Evolutionary conservation across 139 green algal genomes (phyloP), one percentile per base, ranked within the genome.

Genomic region (Marvania coccoides): DNA sequence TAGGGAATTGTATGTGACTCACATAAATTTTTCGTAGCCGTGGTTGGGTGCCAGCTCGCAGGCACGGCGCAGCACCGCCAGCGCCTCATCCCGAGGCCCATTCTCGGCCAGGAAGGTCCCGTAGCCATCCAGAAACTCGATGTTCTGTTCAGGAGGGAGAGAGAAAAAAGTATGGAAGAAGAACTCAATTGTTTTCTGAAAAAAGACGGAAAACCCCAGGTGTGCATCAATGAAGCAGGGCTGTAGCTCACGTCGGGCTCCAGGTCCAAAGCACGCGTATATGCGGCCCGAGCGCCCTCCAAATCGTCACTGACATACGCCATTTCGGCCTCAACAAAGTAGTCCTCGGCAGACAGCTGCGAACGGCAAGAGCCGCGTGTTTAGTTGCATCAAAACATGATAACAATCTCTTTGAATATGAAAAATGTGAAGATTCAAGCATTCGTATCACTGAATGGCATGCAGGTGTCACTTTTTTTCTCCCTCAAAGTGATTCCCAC

Each of bases 11-110:
- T n/a, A n/a, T n/a, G 6, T 54, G 15, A 45, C 71, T 68, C 53
- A 95, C 79, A 95, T 86, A 72, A 87, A 95, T 67, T 95, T 95
- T 40, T 93, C 85, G 62, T 83, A 85, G 10, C 88, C 88, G 1
- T 55, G 46, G 3, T 91, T 77, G 1, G 88, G 88, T 29, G 71
- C 69, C 9, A 89, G 24, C 23, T 65, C 39, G 13, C 86, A 82
- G 1, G 80, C 76, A 6, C 65, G 64, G 34, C 69, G 72, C 23
- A 94, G 79, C 33, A 83, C 77, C 36, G 61, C 30, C 6, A 88
- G 36, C 4, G 81, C 86, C 58, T 92, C 76, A 7, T 86, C 67
- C n/a, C 39, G 60, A 0, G 47, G 54, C 2, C 86, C 85, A 0
- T 71, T 51, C 58, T 92, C 86, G 4, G 86, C 85, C 8, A 92